Evolutionary conservation across 306 rosid species (phyloP).

Genomic region (Cicer pinnatifidum): DNA sequence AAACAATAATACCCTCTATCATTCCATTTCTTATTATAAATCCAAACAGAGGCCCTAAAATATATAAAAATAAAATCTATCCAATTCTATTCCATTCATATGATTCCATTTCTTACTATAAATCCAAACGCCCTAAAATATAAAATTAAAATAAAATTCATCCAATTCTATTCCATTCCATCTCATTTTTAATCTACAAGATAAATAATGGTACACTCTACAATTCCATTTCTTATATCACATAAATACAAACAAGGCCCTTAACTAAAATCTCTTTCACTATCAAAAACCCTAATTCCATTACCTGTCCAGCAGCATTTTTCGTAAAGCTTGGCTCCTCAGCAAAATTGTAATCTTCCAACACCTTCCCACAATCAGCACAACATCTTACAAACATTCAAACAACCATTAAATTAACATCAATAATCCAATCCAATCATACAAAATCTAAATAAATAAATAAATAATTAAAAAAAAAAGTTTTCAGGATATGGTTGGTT

Average conservation of each 20-base stretch:
- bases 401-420: not conserved
- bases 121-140: not conserved
- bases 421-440: not conserved
- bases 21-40: not conserved
- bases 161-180: not conserved
- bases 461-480: not conserved
- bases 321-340: constrained; percentile 37
- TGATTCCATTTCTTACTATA: not conserved
- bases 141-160: not conserved
- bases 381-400: constrained; percentile 1
- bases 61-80: not conserved
- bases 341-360: not conserved
- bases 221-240: not conserved
- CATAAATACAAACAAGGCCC: not conserved
- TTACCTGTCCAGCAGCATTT: constrained; percentile 40
- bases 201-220: not conserved
- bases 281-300: not conserved
- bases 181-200: not conserved
- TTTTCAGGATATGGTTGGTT: too few species aligned
- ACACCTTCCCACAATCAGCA: not conserved
- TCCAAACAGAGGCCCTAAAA: not conserved
- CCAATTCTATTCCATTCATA: not conserved
- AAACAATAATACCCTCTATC: not conserved
- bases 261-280: constrained; percentile 4
- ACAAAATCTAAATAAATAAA: not conserved